Evolutionary conservation across 2,329 filamentous ascomycete species (phyloP).

Genomic region (Monilinia aucupariae): DNA sequence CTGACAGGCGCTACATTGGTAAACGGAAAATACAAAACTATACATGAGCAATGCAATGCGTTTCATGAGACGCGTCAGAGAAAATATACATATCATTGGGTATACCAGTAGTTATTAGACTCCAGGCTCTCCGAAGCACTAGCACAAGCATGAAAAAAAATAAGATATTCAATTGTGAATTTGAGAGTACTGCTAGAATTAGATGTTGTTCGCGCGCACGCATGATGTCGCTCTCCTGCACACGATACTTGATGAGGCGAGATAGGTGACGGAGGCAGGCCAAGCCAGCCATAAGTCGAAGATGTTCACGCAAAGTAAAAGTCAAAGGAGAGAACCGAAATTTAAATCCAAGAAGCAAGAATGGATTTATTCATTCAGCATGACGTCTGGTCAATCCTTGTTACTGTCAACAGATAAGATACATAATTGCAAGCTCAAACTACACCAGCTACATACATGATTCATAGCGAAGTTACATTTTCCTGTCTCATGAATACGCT

Average conservation of each 20-base stretch:
- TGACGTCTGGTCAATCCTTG: not conserved
- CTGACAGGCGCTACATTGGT: not conserved
- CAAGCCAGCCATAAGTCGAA: not conserved
- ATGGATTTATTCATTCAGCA: not conserved
- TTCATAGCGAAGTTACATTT: not conserved
- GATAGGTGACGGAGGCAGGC: not conserved
- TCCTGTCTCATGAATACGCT: conserved; percentile 2
- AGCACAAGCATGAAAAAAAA: not conserved
- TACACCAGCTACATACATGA: not conserved
- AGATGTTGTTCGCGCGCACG: not conserved
- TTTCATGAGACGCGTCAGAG: not conserved
- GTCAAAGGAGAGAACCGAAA: not conserved
- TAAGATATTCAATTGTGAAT: not conserved
- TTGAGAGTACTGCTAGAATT: not conserved
- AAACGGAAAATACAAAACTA: not conserved
- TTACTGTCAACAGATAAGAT: not conserved
- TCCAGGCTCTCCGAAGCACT: not conserved
- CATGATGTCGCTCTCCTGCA: not conserved
- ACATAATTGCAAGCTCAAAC: not conserved
- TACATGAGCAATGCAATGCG: not conserved
- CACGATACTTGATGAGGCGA: not conserved
- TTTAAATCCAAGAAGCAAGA: no score
- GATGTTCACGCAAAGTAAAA: not conserved
- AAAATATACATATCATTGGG: not conserved
- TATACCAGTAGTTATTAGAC: not conserved